Percentiles rank a stretch among this genome's conserved stretches.
These are phyloP conservation scores for Dendrobium huoshanense DNA, from an alignment of 106 monocot species.

Conservation along the genomic window DNA sequence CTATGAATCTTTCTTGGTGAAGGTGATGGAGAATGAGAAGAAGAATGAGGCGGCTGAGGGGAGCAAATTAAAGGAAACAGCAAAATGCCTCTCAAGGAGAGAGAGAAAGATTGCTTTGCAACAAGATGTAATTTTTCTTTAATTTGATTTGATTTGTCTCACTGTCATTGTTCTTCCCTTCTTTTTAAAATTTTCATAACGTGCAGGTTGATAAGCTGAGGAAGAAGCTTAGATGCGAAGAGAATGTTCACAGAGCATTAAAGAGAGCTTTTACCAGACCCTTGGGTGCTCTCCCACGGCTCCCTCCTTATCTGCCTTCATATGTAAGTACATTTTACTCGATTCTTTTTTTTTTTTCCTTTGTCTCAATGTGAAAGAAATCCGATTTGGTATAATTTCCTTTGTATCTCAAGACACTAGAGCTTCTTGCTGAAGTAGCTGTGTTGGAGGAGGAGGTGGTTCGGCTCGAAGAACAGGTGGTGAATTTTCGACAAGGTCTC, in stretches of 20 bases:
- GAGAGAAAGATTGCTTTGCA: conserved; percentile 70
- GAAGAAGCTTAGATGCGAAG: conserved; percentile 70
- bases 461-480: conserved; percentile 79
- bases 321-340: conserved; percentile 22
- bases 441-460: conserved; percentile 87
- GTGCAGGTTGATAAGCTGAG: conserved; percentile 74
- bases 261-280: conserved; percentile 80
- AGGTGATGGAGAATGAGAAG: conserved; percentile 51
- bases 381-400: conserved; percentile 1
- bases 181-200: neutral
- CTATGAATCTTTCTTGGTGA: conserved; percentile 8
- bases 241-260: conserved; percentile 76
- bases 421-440: conserved; percentile 86
- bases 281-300: conserved; percentile 74
- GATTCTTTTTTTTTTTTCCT: neutral
- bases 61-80: conserved; percentile 14
- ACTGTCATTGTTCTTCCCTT: neutral
- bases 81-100: conserved; percentile 25
- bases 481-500: conserved; percentile 73
- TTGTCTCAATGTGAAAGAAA: neutral
- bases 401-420: conserved; percentile 49
- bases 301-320: conserved; percentile 78
- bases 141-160: neutral
- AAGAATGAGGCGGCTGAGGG: conserved; percentile 11
- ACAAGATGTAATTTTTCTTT: conserved; percentile 50